Conservation (phyloP, 148 eudicot genomes). For the Fagopyrum tataricum region DNA sequence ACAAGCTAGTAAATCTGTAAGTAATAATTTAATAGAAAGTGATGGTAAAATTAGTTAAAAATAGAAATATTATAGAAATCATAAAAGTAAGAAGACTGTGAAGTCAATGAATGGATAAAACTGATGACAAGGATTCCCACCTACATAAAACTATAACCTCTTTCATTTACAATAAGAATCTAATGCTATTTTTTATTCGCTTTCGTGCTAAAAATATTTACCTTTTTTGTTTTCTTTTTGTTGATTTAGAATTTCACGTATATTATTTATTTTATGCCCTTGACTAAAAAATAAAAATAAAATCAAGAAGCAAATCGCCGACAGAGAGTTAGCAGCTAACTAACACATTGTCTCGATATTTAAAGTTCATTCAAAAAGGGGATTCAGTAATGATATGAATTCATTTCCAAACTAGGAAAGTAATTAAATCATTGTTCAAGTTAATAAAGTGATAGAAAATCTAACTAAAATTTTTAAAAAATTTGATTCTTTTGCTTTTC, state of each 20-base stretch:
- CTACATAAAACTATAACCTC: background rate
- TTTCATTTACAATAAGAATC: background rate
- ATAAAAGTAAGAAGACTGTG: background rate
- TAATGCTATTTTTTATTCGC: background rate
- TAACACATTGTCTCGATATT: background rate
- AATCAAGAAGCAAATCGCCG: background rate
- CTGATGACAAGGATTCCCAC: conserved; percentile 5
- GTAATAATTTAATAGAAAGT: background rate
- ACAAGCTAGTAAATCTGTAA: background rate
- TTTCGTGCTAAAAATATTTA: background rate
- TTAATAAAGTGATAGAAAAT: background rate
- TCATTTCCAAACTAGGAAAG: background rate
- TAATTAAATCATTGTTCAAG: background rate
- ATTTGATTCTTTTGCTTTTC: no score
- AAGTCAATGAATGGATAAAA: background rate
- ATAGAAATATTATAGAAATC: background rate
- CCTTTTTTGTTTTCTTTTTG: background rate
- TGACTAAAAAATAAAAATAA: background rate
- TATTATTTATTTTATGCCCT: no score
- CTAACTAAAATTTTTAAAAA: background rate
- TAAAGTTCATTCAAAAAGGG: background rate
- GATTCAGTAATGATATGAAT: background rate
- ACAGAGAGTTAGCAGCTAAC: background rate
- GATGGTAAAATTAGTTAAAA: background rate
- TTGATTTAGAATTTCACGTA: no score